phyloP scores from a whole-genome alignment of 768 basidiomycete genomes.

The Tricholoma sp. region DNA sequence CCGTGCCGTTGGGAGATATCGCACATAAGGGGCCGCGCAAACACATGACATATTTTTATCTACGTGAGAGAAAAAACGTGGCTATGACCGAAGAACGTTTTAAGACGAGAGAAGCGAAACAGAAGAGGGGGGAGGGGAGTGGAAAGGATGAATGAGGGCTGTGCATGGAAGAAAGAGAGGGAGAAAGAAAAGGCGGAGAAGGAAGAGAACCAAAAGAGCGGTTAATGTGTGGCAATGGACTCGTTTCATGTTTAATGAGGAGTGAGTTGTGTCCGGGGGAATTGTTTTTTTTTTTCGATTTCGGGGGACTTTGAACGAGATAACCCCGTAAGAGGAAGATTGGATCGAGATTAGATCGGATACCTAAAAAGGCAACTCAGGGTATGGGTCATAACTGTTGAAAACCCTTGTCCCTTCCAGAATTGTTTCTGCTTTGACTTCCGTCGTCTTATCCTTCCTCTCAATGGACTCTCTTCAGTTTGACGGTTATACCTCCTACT shows the following conservation, averaged over 20 bases:
- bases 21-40: background rate
- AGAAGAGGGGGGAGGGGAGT: too few species aligned
- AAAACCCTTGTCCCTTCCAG: slow-evolving; percentile 9
- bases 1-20: background rate
- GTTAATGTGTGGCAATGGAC: slow-evolving; percentile 17
- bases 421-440: slow-evolving; percentile 8
- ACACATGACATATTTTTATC: background rate
- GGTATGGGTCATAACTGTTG: background rate
- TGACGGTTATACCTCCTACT: slow-evolving; percentile 60
- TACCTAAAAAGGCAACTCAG: background rate
- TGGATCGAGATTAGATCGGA: background rate
- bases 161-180: background rate
- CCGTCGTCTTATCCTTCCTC: background rate
- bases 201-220: slow-evolving; percentile 24
- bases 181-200: background rate
- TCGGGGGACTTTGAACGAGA: slow-evolving; percentile 16
- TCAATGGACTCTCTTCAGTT: slow-evolving; percentile 45
- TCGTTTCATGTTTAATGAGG: slow-evolving; percentile 15
- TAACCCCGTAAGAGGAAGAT: slow-evolving; percentile 16
- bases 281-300: background rate
- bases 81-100: background rate
- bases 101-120: too few species aligned
- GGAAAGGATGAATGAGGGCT: too few species aligned
- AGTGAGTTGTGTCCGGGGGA: slow-evolving; percentile 23
- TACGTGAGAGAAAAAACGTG: background rate